phyloP scores from a whole-genome alignment of 129 eudicot species.

The Escallonia rubra region DNA sequence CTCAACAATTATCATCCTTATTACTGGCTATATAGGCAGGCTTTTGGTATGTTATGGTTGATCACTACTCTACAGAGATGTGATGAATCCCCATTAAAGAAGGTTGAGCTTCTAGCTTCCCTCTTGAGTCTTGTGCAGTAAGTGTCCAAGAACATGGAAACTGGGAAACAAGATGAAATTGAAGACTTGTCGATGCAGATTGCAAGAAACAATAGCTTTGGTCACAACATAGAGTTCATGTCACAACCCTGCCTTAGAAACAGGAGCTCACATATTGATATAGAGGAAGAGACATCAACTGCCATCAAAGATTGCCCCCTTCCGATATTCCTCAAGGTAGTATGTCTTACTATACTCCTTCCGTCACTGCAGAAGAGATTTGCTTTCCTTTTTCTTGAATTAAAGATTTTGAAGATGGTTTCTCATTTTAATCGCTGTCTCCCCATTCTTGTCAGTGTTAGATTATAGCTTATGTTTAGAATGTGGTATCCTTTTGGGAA shows the following conservation, averaged over 20 bases:
- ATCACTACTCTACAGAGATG: slow-evolving; percentile 6
- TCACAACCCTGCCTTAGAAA: slow-evolving; percentile 51
- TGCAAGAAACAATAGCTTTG: slow-evolving; percentile 54
- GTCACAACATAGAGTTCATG: slow-evolving; percentile 53
- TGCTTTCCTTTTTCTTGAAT: too few relatives aligned
- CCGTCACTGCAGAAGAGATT: too few relatives aligned
- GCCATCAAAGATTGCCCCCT: slow-evolving; percentile 53
- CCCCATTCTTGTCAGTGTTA: too few relatives aligned
- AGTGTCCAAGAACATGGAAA: slow-evolving; percentile 33
- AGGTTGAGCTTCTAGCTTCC: neutral
- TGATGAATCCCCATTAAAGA: slow-evolving; percentile 14
- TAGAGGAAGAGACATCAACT: slow-evolving; percentile 45
- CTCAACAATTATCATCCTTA: slow-evolving; percentile 28
- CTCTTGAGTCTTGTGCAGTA: neutral
- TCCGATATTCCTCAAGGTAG: slow-evolving; percentile 81
- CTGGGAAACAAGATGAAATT: slow-evolving; percentile 44
- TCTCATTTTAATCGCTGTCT: neutral
- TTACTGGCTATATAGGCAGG: slow-evolving; percentile 28
- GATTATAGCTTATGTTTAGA: too few relatives aligned
- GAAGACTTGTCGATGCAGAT: slow-evolving; percentile 65
- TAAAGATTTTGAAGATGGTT: too few relatives aligned
- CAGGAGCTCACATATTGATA: slow-evolving; percentile 57
- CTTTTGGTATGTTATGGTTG: slow-evolving; percentile 44
- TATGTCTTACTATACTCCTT: neutral
- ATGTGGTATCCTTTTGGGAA: too few relatives aligned